Evolutionary conservation across 768 basidiomycete species (phyloP), one percentile per base, ranked within the genome.

Genomic region (Russula sp.): DNA sequence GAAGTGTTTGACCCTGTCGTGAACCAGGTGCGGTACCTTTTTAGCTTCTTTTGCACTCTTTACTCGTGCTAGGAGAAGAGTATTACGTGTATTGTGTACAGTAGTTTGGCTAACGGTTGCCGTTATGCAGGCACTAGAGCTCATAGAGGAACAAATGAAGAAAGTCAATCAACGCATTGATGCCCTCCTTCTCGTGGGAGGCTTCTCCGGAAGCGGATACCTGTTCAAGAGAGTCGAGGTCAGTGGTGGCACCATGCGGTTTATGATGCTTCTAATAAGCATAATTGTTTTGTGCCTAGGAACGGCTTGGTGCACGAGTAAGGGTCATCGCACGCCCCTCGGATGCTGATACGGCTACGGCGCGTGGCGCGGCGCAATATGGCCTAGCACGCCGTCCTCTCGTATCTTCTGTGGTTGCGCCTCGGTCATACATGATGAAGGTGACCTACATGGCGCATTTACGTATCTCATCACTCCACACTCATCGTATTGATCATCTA

Each of bases 1-100:
- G 87, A 91, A 71, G 92, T 94, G 9, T 95, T 94, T 67, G 91
- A 93, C 73, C 92, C 93, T 32, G 86, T 94, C 41, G 83, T 95
- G 39, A 81, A 82, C 64, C 81, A 91, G 78, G 90, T 89, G 59
- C 25, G 78, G 66, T 64, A 45, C 49, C 62, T 59, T 55, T 48
- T 22, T 41, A 16, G 7, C 39, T 50, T 29, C 11, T 25, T 46
- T 53, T 32, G 46, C 20, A n/a, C n/a, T 29, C n/a, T 7, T 7
- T 25, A 22, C 47, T 42, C 59, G 49, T 50, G 48, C 51, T 41
- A 34, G 20, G 36, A 35, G 51, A 45, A 35, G 51, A 45, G 36
- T 11, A 22, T 49, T 56, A 48, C 56, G 59, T 62, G 42, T 61
- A 36, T 38, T 43, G 42, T 51, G 22, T 61, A 48, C 34, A 7